Base-by-base conservation (phyloP, 1,139 yeast genomes). In the Saccharomyces uvarum region DNA sequence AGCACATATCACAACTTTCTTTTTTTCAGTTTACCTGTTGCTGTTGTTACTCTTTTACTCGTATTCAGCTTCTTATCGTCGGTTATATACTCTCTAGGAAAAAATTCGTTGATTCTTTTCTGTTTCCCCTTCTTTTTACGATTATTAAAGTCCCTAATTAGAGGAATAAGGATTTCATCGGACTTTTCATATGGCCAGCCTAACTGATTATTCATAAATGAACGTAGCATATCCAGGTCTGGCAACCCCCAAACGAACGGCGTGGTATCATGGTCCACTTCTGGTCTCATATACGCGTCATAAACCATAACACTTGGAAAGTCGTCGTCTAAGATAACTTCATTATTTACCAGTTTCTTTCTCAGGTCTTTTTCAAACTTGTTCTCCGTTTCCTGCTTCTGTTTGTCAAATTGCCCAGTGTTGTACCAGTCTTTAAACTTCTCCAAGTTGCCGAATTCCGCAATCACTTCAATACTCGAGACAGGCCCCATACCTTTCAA, bases 401-500 rank as follows among this genome's bases (percentile, higher is more conserved):
- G 58, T 59, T 73, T 31, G 63, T 67, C 69, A 62, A 69, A 76
- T 70, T 71, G 75, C 2, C 72, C 73, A 32, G 66, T 68, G 41
- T 63, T 65, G 67, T 59, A 84, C 91, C 91, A 85, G 7, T 74
- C 67, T 53, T 76, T 74, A 61, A 85, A 84, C 21, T 65, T 67
- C 2, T 65, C 65, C 48, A 80, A 62, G 44, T 66, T 61, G 0
- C 81, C 84, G 71, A 93, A 95, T 62, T 91, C 96, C 0, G 96
- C 96, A 38, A 95, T 66, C n/a, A 95, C 81, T 69, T 95, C 98
- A 81, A 90, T 81, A 0, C 97, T 95, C 31, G 86, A 77, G 0
- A 93, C 98, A 0, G 97, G 97, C 0, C 99, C 99, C 55, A 93
- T 78, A 1, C 97, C 96, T 56, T 86, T 84, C 41, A 93, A 72